These are phyloP conservation scores for Melaleuca quinquenervia DNA, from an alignment of 345 rosid species.

Conservation along the genomic window DNA sequence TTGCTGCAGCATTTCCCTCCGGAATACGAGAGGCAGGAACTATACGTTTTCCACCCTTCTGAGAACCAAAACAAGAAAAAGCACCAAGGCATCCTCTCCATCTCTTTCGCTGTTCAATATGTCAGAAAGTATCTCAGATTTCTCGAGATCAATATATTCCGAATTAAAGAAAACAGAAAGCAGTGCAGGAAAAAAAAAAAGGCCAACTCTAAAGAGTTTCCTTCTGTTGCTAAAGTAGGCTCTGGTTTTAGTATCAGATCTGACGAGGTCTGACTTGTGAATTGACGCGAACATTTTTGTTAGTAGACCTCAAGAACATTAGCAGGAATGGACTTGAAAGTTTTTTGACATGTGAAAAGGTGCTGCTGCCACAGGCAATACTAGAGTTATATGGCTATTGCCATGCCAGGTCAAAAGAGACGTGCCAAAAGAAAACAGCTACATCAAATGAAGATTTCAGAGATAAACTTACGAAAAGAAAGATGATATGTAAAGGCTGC, in stretches of 20 bases:
- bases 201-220: background rate
- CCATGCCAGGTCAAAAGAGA: background rate
- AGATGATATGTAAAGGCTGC: background rate
- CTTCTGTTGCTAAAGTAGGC: background rate
- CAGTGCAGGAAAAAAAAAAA: background rate
- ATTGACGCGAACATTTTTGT: background rate
- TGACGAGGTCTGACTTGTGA: background rate
- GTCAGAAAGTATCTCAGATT: background rate
- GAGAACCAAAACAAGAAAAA: constrained; percentile 62
- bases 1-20: constrained; percentile 50
- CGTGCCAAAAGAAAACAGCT: background rate
- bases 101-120: constrained; percentile 47
- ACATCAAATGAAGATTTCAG: background rate
- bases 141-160: background rate
- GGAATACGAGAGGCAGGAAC: constrained; percentile 76
- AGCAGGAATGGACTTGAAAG: background rate
- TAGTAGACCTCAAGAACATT: background rate
- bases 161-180: background rate
- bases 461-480: background rate
- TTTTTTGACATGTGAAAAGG: background rate
- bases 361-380: background rate
- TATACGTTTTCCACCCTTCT: constrained; percentile 82
- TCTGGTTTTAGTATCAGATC: background rate
- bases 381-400: background rate
- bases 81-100: constrained; percentile 86